Evolutionary conservation across 129 eudicot genomes (phyloP).

Genomic region (Tanacetum coccineum): DNA sequence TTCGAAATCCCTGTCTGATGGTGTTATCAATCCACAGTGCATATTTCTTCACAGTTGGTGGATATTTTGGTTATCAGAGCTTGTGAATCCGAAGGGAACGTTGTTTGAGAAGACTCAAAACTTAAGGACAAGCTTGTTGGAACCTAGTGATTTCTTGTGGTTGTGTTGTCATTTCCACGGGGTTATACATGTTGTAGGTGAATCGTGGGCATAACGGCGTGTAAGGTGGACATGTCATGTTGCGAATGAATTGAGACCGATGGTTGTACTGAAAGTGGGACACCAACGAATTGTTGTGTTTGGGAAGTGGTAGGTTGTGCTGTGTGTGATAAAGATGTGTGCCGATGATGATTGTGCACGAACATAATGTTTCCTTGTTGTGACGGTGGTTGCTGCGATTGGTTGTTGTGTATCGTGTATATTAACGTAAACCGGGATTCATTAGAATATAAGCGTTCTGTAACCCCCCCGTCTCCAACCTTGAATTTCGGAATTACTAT

Average conservation of each 20-base stretch:
- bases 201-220: constrained; percentile 54
- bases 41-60: constrained; percentile 19
- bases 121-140: constrained; percentile 66
- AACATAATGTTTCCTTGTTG: constrained; percentile 46
- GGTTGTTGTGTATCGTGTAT: constrained; percentile 50
- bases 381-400: too few species aligned
- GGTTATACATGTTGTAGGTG: constrained; percentile 59
- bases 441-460: constrained; percentile 72
- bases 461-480: constrained; percentile 65
- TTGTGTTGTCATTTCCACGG: constrained; percentile 33
- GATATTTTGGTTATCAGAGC: constrained; percentile 30
- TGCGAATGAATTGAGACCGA: constrained; percentile 35
- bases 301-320: constrained; percentile 42
- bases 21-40: constrained; percentile 31
- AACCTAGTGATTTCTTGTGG: constrained; percentile 59
- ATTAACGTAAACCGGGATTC: constrained; percentile 66
- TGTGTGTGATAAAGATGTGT: constrained; percentile 38
- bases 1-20: constrained; percentile 53
- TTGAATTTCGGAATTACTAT: constrained; percentile 67
- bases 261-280: constrained; percentile 49
- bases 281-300: constrained; percentile 69
- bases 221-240: constrained; percentile 51
- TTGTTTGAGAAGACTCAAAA: constrained; percentile 53
- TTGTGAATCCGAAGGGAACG: constrained; percentile 39
- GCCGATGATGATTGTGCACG: constrained; percentile 41